Conservation (phyloP, 805 yeast genomes). For the Kuraishia borneana region DNA sequence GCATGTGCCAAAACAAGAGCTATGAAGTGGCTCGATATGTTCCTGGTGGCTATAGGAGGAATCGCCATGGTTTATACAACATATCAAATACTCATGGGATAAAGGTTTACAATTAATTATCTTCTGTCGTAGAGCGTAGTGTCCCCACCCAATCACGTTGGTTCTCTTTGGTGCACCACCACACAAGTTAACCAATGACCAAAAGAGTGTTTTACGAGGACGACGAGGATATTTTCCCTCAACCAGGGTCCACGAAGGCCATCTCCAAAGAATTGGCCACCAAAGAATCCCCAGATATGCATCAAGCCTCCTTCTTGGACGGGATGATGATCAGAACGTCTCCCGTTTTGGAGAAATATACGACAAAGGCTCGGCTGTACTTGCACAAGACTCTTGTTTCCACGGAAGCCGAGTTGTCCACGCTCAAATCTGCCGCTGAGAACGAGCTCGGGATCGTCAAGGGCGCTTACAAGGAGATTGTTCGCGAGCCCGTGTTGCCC, state of each 20-base stretch:
- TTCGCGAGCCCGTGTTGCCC: conserved; percentile 47
- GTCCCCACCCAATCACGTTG: neutral
- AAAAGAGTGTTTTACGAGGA: conserved; percentile 41
- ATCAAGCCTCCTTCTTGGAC: conserved; percentile 26
- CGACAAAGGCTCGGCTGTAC: conserved; percentile 26
- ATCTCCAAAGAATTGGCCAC: conserved; percentile 24
- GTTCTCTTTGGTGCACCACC: neutral
- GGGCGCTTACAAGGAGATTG: conserved; percentile 19
- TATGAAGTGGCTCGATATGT: conserved; percentile 33
- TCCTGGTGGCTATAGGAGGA: conserved; percentile 44
- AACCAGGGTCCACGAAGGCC: conserved; percentile 34
- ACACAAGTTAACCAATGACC: neutral
- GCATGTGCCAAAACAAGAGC: conserved; percentile 29
- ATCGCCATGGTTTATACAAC: conserved; percentile 60
- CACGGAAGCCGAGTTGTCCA: conserved; percentile 30
- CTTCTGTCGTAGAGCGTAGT: neutral
- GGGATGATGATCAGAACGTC: conserved; percentile 46
- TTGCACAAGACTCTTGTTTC: conserved; percentile 25
- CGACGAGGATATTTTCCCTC: conserved; percentile 32
- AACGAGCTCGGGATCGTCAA: conserved; percentile 28
- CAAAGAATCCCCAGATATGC: conserved; percentile 22
- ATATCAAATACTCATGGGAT: conserved; percentile 34
- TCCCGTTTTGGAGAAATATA: conserved; percentile 31
- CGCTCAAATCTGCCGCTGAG: conserved; percentile 31
- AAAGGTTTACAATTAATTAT: neutral